Conservation (phyloP, 2,329 filamentous ascomycete species). For the Trichophaea hybrida region DNA sequence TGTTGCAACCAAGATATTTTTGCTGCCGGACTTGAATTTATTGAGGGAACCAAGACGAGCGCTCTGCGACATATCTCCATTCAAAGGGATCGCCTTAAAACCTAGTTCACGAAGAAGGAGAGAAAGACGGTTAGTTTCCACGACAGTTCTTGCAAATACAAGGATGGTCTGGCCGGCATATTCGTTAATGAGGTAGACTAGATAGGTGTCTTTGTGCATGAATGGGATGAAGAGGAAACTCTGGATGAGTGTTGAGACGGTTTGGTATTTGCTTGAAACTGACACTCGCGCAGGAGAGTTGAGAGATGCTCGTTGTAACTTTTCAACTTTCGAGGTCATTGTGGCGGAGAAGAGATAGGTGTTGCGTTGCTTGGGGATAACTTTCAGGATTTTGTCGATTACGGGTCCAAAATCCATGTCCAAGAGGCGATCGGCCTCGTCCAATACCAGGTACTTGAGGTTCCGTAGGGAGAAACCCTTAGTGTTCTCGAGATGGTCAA, state of each 20-base stretch:
- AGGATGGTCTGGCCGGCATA: conserved; percentile 66
- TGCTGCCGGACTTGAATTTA: conserved; percentile 70
- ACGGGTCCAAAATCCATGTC: conserved; percentile 91
- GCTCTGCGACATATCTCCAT: conserved; percentile 82
- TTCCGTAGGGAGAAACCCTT: conserved; percentile 79
- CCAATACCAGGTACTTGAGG: conserved; percentile 83
- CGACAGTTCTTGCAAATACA: conserved; percentile 82
- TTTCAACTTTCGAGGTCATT: conserved; percentile 86
- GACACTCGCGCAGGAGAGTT: conserved; percentile 71
- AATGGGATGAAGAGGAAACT: conserved; percentile 76
- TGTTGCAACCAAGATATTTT: conserved; percentile 79
- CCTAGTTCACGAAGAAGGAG: conserved; percentile 72
- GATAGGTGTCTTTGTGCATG: conserved; percentile 75
- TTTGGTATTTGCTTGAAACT: conserved; percentile 76
- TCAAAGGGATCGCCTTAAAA: conserved; percentile 79
- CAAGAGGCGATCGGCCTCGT: conserved; percentile 80
- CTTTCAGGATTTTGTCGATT: conserved; percentile 84
- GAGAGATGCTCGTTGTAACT: conserved; percentile 74
- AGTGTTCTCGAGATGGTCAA: conserved; percentile 92
- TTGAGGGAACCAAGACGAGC: conserved; percentile 72
- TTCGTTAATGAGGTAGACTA: conserved; percentile 75
- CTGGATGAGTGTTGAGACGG: conserved; percentile 75
- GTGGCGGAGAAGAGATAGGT: conserved; percentile 92
- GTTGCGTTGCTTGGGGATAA: conserved; percentile 59
- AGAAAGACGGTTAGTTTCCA: conserved; percentile 73